Evolutionary conservation across 345 rosid genomes (phyloP), one percentile per base, ranked within the genome.

Genomic region (Ceriops zippeliana): DNA sequence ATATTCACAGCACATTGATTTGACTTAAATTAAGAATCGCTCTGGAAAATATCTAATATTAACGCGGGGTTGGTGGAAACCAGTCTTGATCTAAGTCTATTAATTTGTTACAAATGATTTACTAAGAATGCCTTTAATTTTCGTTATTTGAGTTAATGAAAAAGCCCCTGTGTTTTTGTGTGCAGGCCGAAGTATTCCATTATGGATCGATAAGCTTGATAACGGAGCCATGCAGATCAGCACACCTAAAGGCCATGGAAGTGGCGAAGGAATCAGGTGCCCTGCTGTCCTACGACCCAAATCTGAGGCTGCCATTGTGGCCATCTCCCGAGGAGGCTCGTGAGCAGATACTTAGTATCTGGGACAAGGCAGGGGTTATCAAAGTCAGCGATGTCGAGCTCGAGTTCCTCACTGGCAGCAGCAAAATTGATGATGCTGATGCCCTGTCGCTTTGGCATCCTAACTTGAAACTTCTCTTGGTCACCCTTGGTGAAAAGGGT

Each of bases 141-240:
- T n/a, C 17, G 3, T 53, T 10, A 5, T 52, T 6, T 52, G 9
- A 20, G 56, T 52, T 52, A 5, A 52, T 52, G 21, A 52, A 54
- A 27, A 7, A 21, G 58, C 28, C 27, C 7, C 16, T 8, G 58
- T 5, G 2, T 30, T 4, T 61, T 8, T 61, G 26, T 5, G 9
- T 35, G 38, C 69, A 95, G 99, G 92, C 93, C 21, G 90, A 83
- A 59, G 88, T 91, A 38, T 95, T 95, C 74, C 99, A 95, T 71
- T 95, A 91, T 63, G 99, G 98, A 77, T 95, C 99, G 1, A 95
- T 95, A 70, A 95, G 99, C 58, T 83, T 95, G 86, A 95, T 95
- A 5, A 97, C 90, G 76, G 98, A 96, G 89, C 99, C 99, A 71
- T 96, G 99, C 79, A 62, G 99, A 78, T 90, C 97, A 4, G 99